Conservation (phyloP, 139 green algal species). For the Tetratostichococcus sp. region DNA sequence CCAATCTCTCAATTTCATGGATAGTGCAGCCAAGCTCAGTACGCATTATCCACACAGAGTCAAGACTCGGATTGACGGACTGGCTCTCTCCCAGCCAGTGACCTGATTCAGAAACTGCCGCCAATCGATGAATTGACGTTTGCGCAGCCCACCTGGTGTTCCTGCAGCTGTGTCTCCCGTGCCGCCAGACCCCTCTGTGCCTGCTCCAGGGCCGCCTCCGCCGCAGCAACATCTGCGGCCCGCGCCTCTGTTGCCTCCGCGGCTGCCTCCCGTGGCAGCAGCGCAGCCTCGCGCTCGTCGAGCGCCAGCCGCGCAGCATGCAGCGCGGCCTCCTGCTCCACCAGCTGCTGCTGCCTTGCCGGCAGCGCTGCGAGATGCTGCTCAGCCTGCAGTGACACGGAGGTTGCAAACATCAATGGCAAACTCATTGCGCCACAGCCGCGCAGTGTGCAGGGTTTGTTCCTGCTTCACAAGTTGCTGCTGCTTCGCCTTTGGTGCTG, state of each 20-base stretch:
- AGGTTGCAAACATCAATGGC: too few relatives aligned
- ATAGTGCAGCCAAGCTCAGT: too few relatives aligned
- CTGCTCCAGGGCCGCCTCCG: conserved; percentile 17
- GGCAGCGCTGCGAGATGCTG: background rate
- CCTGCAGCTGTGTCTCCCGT: conserved; percentile 23
- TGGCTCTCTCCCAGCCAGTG: too few relatives aligned
- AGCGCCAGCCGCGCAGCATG: background rate
- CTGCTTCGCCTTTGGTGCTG: conserved; percentile 4
- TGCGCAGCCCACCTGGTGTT: background rate
- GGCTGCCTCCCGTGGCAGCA: background rate
- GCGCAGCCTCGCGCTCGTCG: conserved; percentile 2
- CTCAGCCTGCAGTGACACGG: conserved; percentile 7
- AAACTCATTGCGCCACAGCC: conserved; percentile 1
- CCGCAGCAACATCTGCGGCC: conserved; percentile 13
- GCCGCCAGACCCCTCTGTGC: conserved; percentile 20
- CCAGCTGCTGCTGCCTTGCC: conserved; percentile 18
- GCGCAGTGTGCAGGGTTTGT: background rate
- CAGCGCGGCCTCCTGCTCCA: conserved; percentile 6
- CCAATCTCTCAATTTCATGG: too few relatives aligned
- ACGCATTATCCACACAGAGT: too few relatives aligned
- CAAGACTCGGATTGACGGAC: background rate
- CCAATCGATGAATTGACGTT: too few relatives aligned
- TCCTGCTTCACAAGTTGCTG: conserved; percentile 11
- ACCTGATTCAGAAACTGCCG: too few relatives aligned
- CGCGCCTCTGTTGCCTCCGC: conserved; percentile 11